Evolutionary conservation across 805 yeast species (phyloP).

Genomic region (Teunomyces aglyptinius): DNA sequence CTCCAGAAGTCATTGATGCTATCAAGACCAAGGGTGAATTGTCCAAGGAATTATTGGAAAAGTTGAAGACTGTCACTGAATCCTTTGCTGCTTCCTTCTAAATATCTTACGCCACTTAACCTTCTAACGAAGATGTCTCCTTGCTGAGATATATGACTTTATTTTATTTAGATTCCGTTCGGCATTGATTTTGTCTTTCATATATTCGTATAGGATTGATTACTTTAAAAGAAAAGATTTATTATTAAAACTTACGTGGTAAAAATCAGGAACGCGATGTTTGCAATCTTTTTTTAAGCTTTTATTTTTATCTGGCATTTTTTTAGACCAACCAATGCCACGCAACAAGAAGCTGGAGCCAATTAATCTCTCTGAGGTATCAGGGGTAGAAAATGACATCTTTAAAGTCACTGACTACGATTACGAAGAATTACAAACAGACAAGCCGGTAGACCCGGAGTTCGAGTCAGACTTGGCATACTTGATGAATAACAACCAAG

Average conservation of each 20-base stretch:
- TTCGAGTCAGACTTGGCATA: slow-evolving; percentile 33
- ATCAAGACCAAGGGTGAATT: slow-evolving; percentile 89
- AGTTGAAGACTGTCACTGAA: slow-evolving; percentile 89
- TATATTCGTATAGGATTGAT: slow-evolving; percentile 6
- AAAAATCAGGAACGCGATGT: background rate
- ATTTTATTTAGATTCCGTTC: slow-evolving; percentile 9
- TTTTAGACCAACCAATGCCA: background rate
- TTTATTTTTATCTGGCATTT: background rate
- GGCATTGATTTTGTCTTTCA: slow-evolving; percentile 10
- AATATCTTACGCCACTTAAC: slow-evolving; percentile 13
- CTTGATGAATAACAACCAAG: slow-evolving; percentile 16
- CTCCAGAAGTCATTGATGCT: slow-evolving; percentile 76
- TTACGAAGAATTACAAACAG: slow-evolving; percentile 12
- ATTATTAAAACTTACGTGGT: slow-evolving; percentile 5
- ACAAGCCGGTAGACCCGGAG: slow-evolving; percentile 9
- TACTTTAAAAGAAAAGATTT: slow-evolving; percentile 9
- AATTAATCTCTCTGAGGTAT: background rate
- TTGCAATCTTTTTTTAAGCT: background rate
- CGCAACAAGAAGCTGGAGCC: slow-evolving; percentile 1
- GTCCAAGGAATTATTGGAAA: slow-evolving; percentile 79
- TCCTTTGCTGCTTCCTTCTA: slow-evolving; percentile 87
- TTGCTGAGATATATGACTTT: slow-evolving; percentile 8
- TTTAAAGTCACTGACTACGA: slow-evolving; percentile 18
- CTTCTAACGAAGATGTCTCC: slow-evolving; percentile 5
- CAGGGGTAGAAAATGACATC: background rate